Evolutionary conservation across 495 filamentous ascomycete species (phyloP), one percentile per base, ranked within the genome.

Genomic region (Tuber melanosporum): DNA sequence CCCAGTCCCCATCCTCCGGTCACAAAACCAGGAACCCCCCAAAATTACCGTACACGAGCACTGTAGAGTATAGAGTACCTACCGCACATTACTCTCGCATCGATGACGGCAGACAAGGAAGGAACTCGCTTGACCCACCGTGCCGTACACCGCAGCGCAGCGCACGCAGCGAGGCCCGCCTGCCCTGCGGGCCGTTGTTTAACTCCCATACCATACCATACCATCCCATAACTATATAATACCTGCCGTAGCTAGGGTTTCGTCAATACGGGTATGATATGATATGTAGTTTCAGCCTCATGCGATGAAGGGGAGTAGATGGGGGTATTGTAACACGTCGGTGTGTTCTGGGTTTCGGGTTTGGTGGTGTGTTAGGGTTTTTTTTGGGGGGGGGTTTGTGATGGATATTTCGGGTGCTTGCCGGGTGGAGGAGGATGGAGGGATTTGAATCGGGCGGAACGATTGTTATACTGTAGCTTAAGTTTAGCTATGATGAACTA

Each of bases 241-340:
- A 66, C 26, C 26, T 66, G 26, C 57, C 57, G n/a, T 66, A 32
- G 57, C 57, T 66, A 17, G 12, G 57, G 57, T 66, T 66, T 66
- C 57, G 57, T 66, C 32, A 66, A 66, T 32, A 66, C n/a, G n/a
- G 49, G 49, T 57, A n/a, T 26, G 49, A n/a, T 52, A 52, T 46
- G 43, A 47, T n/a, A 57, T 66, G 57, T 66, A 32, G 57, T 66
- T 66, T 66, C 57, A 66, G 57, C 57, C 57, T 66, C 57, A 66
- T 66, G 57, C 57, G 57, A 66, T 66, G 57, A 14, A 32, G 57
- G 57, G 57, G 57, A 66, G 26, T 26, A 66, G 57, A 66, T 32
- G 49, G 52, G 52, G 26, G 32, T 66, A 66, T 66, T 66, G 57
- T 66, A 66, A 66, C 57, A 66, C 57, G 57, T 66, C 57, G 57